Percentiles rank a stretch among this genome's conserved stretches.
phyloP scores from a whole-genome alignment of 441 rosid genomes.

The Populus hybrid region DNA sequence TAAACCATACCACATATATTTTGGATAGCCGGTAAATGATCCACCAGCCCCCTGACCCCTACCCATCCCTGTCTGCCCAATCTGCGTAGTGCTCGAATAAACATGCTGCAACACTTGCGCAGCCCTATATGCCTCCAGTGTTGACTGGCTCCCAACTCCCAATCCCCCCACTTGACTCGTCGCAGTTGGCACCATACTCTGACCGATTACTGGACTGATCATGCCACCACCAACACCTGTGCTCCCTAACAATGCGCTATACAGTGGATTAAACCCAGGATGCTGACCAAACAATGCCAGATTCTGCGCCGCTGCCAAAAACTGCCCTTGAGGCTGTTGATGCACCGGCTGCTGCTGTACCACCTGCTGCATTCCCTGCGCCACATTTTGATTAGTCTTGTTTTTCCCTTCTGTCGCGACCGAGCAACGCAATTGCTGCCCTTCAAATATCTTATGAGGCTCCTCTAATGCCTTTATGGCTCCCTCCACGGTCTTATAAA shows the following conservation, averaged over 20 bases:
- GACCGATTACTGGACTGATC: constrained; percentile 32
- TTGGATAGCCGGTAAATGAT: constrained; percentile 34
- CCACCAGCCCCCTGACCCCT: constrained; percentile 35
- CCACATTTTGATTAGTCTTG: constrained; percentile 22
- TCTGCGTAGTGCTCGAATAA: constrained; percentile 29
- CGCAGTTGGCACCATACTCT: constrained; percentile 23
- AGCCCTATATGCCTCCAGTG: constrained; percentile 32
- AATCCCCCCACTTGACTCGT: constrained; percentile 34
- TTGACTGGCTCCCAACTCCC: constrained; percentile 27
- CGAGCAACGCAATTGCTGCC: constrained; percentile 28
- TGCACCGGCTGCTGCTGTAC: constrained; percentile 19
- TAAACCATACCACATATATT: constrained; percentile 44
- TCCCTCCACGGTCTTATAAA: constrained; percentile 31
- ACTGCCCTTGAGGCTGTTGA: constrained; percentile 19
- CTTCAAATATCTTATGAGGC: constrained; percentile 31
- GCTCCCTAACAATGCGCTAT: constrained; percentile 31
- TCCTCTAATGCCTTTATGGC: constrained; percentile 26
- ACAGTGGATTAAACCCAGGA: constrained; percentile 42
- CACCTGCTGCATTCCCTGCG: constrained; percentile 7
- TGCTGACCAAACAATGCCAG: constrained; percentile 45
- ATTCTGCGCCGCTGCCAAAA: constrained; percentile 37
- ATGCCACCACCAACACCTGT: constrained; percentile 14
- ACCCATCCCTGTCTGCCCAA: constrained; percentile 26
- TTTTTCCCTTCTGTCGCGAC: constrained; percentile 23
- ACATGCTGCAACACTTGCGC: constrained; percentile 33